These are phyloP conservation scores for Clarireedia hainanense DNA, from an alignment of 2,329 filamentous ascomycete species.

Conservation along the genomic window DNA sequence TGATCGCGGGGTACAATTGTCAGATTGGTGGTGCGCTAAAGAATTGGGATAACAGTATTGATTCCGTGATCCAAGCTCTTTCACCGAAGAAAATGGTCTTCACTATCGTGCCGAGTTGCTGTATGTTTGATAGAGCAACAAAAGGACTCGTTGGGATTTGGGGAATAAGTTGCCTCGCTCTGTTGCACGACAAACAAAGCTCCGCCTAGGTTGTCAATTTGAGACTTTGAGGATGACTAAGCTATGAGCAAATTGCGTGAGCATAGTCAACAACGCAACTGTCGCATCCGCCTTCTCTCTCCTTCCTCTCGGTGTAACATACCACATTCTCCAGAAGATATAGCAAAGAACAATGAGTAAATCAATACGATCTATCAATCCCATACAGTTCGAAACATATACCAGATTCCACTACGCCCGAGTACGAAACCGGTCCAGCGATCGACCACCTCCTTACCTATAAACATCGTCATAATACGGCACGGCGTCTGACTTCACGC, in stretches of 20 bases:
- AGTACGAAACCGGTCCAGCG: conserved; percentile 15
- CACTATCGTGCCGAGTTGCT: not conserved
- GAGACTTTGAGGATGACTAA: not conserved
- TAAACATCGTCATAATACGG: conserved; percentile 3
- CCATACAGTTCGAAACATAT: conserved; percentile 13
- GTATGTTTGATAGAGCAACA: not conserved
- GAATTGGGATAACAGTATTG: too few species aligned
- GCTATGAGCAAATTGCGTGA: not conserved
- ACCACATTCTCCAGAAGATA: conserved; percentile 8
- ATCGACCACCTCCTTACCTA: conserved; percentile 18
- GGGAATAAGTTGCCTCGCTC: not conserved
- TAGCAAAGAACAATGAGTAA: conserved; percentile 24
- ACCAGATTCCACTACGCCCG: conserved; percentile 14
- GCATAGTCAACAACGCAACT: not conserved
- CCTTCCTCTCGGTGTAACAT: conserved; percentile 4
- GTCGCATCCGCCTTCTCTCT: not conserved
- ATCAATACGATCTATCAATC: conserved; percentile 15
- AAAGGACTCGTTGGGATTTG: not conserved
- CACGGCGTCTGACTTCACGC: not conserved
- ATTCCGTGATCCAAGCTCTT: too few species aligned
- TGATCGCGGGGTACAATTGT: conserved; percentile 15
- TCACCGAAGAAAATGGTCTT: not conserved
- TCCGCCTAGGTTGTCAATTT: not conserved
- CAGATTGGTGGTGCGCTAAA: too few species aligned
- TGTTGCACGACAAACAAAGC: too few species aligned